Evolutionary conservation across 139 green algal species (phyloP).

Genomic region (Picochlorum sp.): DNA sequence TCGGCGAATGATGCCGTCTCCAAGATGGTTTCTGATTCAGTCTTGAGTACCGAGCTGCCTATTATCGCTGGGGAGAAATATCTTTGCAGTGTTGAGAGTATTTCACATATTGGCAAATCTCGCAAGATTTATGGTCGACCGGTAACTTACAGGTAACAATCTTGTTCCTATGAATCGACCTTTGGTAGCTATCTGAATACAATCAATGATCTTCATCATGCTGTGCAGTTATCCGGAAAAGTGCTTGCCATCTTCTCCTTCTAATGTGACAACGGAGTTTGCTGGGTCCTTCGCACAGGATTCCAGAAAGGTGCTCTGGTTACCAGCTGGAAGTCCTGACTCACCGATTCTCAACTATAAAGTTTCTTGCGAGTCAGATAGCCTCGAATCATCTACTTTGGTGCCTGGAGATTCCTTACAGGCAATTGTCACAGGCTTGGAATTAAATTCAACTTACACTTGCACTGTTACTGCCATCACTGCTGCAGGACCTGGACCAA

Average conservation of each 20-base stretch:
- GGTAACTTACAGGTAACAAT: not conserved
- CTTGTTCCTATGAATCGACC: no score
- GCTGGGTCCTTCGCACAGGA: not conserved
- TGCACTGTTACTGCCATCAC: slow-evolving; percentile 2
- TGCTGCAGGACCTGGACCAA: not conserved
- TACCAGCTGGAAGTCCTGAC: not conserved
- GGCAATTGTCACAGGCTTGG: not conserved
- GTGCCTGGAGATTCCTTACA: not conserved
- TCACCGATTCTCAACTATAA: not conserved
- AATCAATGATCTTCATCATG: no score
- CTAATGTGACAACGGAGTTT: not conserved
- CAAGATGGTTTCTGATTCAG: not conserved
- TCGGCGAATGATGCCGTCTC: not conserved
- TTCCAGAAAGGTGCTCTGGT: not conserved
- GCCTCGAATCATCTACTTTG: not conserved
- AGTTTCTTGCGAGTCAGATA: not conserved
- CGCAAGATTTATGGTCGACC: not conserved
- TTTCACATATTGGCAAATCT: not conserved
- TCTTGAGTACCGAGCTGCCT: not conserved
- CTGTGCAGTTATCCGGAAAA: not conserved
- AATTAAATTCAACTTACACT: not conserved
- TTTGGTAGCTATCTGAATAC: no score
- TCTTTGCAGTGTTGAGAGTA: not conserved
- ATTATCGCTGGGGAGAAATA: not conserved
- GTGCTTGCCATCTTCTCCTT: not conserved